Base-by-base conservation (phyloP, 2,329 filamentous ascomycete species). In the Hymenotorrendiella dingleyae region DNA sequence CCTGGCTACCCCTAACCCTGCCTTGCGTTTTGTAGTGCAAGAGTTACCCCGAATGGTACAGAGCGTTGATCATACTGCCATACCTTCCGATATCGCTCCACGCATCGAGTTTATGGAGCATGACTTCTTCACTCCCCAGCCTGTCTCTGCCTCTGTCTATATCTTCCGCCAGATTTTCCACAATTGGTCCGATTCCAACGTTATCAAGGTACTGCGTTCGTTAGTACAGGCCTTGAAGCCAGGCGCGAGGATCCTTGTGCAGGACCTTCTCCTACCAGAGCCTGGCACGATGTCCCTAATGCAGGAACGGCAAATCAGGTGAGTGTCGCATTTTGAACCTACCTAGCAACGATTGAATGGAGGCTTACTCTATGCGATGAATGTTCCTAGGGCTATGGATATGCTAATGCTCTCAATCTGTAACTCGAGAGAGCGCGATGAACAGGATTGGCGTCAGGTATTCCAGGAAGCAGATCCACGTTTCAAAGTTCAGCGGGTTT, bases 41-140 rank as follows among this genome's bases (percentile, higher is more conserved):
- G 52, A 54, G 32, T 28, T 49, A 3, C 35, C 43, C 7, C 42
- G 4, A 23, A 24, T 12, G 22, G 38, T 38, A 28, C 30, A 23
- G n/a, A 17, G 14, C 16, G n/a, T n/a, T n/a, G n/a, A n/a, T n/a
- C n/a, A n/a, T n/a, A n/a, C 12, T 7, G 34, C 26, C 6, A 9
- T 22, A 2, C 33, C 42, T 3, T 23, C 36, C 5, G 10, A 29
- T 22, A 7, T 52, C 3, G 35, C 29, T 12, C 10, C n/a, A 5
- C 41, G 47, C 2, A 36, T 52, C 3, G 24, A 19, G 4, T 50
- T 48, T 28, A 53, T 57, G 38, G 47, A 51, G 3, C 58, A 69
- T 40, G 61, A 69, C 36, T 62, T 67, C 47, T 64, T 70, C 43
- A 60, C 54, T 0, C 55, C 60, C 6, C 67, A 70, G 42, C 45